Evolutionary conservation across 148 eudicot species (phyloP), one percentile per base, ranked within the genome.

Genomic region (Diospyros lotus): DNA sequence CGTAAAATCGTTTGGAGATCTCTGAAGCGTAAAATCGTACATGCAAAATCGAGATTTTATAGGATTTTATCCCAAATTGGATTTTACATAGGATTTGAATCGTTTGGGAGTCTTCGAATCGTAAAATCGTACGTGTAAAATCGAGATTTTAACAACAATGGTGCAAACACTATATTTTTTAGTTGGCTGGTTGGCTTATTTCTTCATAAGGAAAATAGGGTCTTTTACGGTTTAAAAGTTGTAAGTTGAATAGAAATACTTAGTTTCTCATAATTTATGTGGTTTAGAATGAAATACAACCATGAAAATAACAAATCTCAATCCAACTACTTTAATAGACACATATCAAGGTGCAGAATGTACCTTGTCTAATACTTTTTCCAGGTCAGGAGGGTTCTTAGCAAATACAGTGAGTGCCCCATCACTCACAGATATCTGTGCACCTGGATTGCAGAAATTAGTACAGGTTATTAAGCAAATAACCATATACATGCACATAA

Each of bases 361-460:
- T 82, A 93, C 98, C 94, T 91, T 90, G 18, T 92, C 97, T 74
- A 67, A 87, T 69, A 85, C 90, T 84, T 89, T 93, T 44, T 90
- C 90, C 91, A 93, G 75, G 53, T 86, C 81, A 70, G 86, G 52
- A 60, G 89, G 89, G 87, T 93, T 88, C 80, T 91, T 95, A 39
- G 94, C 94, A 54, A 89, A 78, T 75, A 95, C 76, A n/a, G 93
- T 90, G 65, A 95, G 84, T 39, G 88, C 80, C 71, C 97, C 90
- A 83, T 95, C 99, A 76, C 88, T 85, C 70, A 91, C 94, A 61
- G 94, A 92, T 17, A 95, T 90, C 71, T 88, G 87, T 60, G 87
- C 97, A 63, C 99, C 97, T 93, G 84, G 38, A 52, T 50, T 76
- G 65, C 28, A 76, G 39, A 44, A 81, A 39, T 52, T 63, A 42